Evolutionary conservation across 495 filamentous ascomycete genomes (phyloP).

Genomic region (Aspergillus panamensis): DNA sequence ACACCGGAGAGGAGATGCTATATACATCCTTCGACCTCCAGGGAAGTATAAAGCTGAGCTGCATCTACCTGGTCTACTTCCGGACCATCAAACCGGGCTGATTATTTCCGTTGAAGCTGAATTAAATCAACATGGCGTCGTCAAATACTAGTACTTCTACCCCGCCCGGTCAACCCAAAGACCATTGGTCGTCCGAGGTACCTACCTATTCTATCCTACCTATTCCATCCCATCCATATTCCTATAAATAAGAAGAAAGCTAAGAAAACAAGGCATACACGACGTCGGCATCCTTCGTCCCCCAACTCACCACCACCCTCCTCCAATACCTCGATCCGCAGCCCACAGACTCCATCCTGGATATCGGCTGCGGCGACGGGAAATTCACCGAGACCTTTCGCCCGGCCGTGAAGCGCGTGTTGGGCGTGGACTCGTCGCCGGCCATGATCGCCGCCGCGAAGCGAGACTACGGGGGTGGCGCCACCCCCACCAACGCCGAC

Average conservation of each 20-base stretch:
- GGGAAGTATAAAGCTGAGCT: too few species aligned
- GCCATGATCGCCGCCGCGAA: conserved; percentile 61
- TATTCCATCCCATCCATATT: not conserved
- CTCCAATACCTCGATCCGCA: conserved; percentile 60
- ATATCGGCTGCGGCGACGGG: conserved; percentile 76
- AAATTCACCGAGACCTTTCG: conserved; percentile 58
- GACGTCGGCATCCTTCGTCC: conserved; percentile 67
- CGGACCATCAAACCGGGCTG: too few species aligned
- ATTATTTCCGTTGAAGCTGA: too few species aligned
- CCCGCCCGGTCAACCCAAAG: not conserved
- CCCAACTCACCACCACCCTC: conserved; percentile 63
- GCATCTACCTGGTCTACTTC: too few species aligned
- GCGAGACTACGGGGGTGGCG: conserved; percentile 31
- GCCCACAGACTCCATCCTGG: conserved; percentile 58
- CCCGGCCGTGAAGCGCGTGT: conserved; percentile 42
- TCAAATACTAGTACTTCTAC: too few species aligned
- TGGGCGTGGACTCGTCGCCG: conserved; percentile 63
- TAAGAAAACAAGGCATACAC: conserved; percentile 52
- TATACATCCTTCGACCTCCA: too few species aligned
- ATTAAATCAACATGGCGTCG: too few species aligned
- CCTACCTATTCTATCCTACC: conserved; percentile 1
- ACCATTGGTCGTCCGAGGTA: conserved; percentile 55
- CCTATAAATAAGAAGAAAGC: not conserved
- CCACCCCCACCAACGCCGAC: conserved; percentile 25
- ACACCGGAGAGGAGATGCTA: too few species aligned